phyloP scores from a whole-genome alignment of 2,329 filamentous ascomycete species.

The Fusarium proliferatum region DNA sequence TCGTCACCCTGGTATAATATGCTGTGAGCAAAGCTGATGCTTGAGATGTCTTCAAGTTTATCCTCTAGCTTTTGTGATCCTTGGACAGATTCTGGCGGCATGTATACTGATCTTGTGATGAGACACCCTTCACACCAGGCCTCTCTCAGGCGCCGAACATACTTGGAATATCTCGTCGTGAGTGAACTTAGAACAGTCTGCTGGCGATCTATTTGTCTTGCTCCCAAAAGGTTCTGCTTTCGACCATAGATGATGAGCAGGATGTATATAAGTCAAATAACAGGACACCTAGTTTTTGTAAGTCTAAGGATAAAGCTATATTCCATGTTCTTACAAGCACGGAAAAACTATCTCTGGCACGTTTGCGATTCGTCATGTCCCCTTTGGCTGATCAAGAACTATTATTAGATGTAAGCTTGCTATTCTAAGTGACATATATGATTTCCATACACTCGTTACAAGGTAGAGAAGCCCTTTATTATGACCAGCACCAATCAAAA shows the following conservation, averaged over 20 bases:
- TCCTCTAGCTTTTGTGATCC: background rate
- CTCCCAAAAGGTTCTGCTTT: background rate
- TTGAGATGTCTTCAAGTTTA: background rate
- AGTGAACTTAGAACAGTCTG: background rate
- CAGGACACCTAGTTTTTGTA: background rate
- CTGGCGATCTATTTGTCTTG: background rate
- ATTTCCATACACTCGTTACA: background rate
- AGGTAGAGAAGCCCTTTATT: background rate
- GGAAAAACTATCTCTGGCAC: too few relatives aligned
- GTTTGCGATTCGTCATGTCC: background rate
- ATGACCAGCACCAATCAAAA: background rate
- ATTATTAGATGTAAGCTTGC: background rate
- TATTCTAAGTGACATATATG: background rate
- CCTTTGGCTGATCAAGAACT: too few relatives aligned
- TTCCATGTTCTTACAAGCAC: background rate
- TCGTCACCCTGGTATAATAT: background rate
- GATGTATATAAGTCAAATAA: background rate
- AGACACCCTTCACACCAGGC: background rate
- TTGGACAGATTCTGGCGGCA: background rate
- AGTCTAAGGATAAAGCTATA: background rate
- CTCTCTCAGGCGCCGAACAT: background rate
- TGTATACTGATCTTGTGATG: background rate
- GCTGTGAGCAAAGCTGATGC: background rate
- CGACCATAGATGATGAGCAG: background rate
- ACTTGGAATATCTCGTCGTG: background rate